Percentiles rank a stretch among this genome's conserved stretches.
These are phyloP conservation scores for Leucoagaricus sp. DNA, from an alignment of 1,284 basidiomycete genomes.

Conservation along the genomic window DNA sequence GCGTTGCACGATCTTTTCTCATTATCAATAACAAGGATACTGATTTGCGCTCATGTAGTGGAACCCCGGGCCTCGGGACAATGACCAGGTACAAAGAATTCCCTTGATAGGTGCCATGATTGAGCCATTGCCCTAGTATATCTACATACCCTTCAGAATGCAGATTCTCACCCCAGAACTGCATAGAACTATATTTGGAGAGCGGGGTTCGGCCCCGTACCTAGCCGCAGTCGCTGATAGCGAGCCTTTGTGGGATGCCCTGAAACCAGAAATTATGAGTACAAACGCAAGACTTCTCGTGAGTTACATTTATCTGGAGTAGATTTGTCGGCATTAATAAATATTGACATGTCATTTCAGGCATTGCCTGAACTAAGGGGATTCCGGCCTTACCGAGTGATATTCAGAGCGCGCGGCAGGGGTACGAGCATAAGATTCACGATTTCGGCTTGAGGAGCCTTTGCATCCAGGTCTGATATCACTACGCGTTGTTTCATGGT, in stretches of 20 bases:
- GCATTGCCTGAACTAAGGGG: background rate
- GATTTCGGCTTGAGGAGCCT: too few species aligned
- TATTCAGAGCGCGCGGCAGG: background rate
- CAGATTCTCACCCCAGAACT: background rate
- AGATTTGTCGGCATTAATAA: background rate
- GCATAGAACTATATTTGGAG: background rate
- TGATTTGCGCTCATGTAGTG: background rate
- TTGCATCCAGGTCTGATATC: too few species aligned
- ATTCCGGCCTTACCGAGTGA: background rate
- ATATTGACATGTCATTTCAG: background rate
- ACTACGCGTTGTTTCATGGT: too few species aligned
- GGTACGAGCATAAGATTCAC: background rate
- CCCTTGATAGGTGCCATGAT: background rate
- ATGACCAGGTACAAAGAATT: background rate
- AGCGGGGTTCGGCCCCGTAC: background rate
- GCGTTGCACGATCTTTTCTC: background rate
- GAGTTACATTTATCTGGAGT: background rate
- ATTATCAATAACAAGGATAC: background rate
- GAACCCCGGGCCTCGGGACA: background rate
- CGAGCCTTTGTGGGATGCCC: background rate
- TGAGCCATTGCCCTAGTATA: background rate
- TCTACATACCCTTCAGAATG: conserved; percentile 1
- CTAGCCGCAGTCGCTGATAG: background rate
- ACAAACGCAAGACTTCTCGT: background rate
- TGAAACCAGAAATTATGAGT: background rate